Evolutionary conservation across 2,329 filamentous ascomycete genomes (phyloP), one percentile per base, ranked within the genome.

Genomic region (Westerdykella ornata): DNA sequence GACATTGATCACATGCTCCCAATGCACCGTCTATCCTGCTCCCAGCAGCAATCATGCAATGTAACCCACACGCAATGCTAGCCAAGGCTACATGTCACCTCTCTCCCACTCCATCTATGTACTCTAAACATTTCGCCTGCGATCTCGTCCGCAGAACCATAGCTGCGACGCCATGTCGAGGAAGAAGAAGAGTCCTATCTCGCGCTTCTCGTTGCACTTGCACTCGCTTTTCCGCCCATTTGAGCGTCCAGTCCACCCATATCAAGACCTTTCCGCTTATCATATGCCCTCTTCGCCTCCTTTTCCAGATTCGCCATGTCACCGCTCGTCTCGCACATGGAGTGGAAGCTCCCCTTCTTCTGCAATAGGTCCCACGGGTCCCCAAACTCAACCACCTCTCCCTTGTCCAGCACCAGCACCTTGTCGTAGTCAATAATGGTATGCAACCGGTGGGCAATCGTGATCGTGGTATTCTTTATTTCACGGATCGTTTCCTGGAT

Each of bases 341-440:
- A 70, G 41, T 72, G 72, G 64, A 85, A 85, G 8, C 74, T 67
- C 2, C 77, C 78, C 43, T 85, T 72, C 54, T 82, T 82, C 2
- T 45, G 47, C 2, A 67, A 44, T 38, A 98, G 71, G 52, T 87
- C 81, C 71, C 83, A 88, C 0, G 92, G 92, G 58, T 94, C 84
- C n/a, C 82, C 92, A 60, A 80, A 98, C 68, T 98, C 90, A 4
- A 92, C 77, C 15, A 97, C 84, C 45, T 78, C 69, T 8, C 92
- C 92, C 63, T 89, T 87, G 59, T 98, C 92, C 4, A 98, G 73
- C 11, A 98, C 89, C 13, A 98, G 72, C 12, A 98, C 90, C 72
- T 94, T 95, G 70, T 98, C 92, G 60, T 97, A 98, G 63, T 98
- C 92, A 19, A 92, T 89, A 65, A 98, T 97, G 0, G 92, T 98